These are phyloP conservation scores for Podaxis rugospora DNA, from an alignment of 768 basidiomycete species.

Conservation along the genomic window DNA sequence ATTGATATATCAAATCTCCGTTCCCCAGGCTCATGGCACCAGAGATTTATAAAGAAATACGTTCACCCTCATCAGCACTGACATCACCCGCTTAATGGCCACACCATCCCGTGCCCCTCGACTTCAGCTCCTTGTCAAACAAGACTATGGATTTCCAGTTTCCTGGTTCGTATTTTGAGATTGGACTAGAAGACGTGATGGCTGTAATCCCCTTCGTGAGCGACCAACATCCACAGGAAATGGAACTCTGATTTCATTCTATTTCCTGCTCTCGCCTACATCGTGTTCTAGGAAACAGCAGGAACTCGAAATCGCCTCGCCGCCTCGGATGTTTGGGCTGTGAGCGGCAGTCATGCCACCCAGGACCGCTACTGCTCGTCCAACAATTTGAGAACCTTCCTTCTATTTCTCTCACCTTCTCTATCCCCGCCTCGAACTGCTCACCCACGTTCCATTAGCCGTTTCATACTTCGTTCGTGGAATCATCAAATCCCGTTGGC, in stretches of 20 bases:
- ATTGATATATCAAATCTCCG: slow-evolving; percentile 1
- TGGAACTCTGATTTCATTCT: not conserved
- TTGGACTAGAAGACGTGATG: not conserved
- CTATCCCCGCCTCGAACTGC: not conserved
- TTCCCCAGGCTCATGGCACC: not conserved
- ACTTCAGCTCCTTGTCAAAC: slow-evolving; percentile 1
- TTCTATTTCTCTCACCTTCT: not conserved
- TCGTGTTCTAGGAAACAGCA: not conserved
- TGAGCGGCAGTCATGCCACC: not conserved
- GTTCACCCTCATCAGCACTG: not conserved
- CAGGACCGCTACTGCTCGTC: not conserved
- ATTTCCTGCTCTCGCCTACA: not conserved
- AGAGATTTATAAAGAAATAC: not conserved
- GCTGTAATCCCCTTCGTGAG: not conserved
- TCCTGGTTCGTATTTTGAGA: not conserved
- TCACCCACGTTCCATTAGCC: not conserved
- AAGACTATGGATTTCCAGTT: not conserved
- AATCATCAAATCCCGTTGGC: not conserved
- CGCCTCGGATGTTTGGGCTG: not conserved
- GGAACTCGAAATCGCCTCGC: not conserved
- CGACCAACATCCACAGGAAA: not conserved
- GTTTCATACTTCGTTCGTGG: not conserved
- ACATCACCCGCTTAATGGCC: not conserved
- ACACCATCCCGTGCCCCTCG: not conserved
- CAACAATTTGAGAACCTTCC: not conserved